Conservation (phyloP, 345 rosid genomes). For the Draba incana region DNA sequence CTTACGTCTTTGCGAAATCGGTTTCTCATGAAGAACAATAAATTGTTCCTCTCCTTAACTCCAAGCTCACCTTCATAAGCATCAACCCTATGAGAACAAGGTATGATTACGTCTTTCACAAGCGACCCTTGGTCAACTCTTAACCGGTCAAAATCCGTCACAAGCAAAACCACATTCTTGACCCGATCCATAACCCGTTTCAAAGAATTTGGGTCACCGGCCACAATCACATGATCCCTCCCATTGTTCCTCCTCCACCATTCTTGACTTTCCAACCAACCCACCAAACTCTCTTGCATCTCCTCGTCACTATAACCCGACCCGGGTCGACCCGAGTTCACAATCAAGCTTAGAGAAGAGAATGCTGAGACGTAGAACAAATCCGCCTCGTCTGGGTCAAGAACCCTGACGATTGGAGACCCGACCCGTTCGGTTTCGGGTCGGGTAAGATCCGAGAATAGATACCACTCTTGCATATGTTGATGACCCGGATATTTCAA, state of each 20-base stretch:
- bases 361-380: conserved; percentile 78
- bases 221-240: conserved; percentile 74
- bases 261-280: conserved; percentile 75
- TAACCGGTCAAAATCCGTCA: conserved; percentile 78
- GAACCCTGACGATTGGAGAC: conserved; percentile 59
- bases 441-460: conserved; percentile 64
- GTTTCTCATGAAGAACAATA: conserved; percentile 89
- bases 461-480: conserved; percentile 92
- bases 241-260: conserved; percentile 81
- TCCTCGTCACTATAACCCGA: conserved; percentile 65
- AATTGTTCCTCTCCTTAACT: conserved; percentile 54
- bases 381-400: conserved; percentile 75
- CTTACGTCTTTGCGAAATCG: conserved; percentile 81
- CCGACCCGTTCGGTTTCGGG: conserved; percentile 60
- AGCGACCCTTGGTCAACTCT: conserved; percentile 79
- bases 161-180: conserved; percentile 63
- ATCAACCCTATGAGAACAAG: conserved; percentile 75
- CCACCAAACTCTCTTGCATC: conserved; percentile 72
- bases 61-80: conserved; percentile 67
- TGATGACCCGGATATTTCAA: conserved; percentile 90
- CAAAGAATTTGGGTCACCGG: conserved; percentile 86
- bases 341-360: conserved; percentile 74
- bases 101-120: conserved; percentile 84
- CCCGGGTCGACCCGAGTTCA: conserved; percentile 47
- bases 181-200: conserved; percentile 61